These are phyloP conservation scores for Phytophthora brassicae DNA, from an alignment of 352 stramenopile genomes.

Conservation along the genomic window DNA sequence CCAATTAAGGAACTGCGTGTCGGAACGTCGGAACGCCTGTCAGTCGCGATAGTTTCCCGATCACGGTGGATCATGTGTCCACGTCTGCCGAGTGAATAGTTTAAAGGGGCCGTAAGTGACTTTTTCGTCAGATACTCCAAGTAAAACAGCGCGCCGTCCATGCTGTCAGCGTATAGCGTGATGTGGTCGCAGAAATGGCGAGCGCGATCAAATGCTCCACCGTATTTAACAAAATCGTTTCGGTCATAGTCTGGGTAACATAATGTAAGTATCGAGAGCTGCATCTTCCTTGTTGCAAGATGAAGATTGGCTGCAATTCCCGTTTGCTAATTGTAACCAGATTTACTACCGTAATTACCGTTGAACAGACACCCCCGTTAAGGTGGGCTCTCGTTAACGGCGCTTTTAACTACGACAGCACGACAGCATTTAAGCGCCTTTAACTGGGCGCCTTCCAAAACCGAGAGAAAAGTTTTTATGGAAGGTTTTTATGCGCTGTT, in stretches of 20 bases:
- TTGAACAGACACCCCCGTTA: no score
- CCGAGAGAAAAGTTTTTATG: no score
- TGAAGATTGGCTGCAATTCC: constrained; percentile 13
- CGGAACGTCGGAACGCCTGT: constrained; percentile 21
- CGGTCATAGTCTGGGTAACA: constrained; percentile 81
- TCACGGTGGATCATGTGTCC: constrained; percentile 59
- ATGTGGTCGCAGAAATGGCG: constrained; percentile 64
- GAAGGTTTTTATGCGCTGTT: no score
- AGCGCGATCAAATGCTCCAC: constrained; percentile 53
- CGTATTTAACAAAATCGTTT: constrained; percentile 59
- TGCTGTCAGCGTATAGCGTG: constrained; percentile 73
- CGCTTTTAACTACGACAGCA: no score
- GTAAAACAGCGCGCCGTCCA: constrained; percentile 77
- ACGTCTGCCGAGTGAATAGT: constrained; percentile 55
- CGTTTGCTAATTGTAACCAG: constrained; percentile 17
- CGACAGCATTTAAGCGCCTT: no score
- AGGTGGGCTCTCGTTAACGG: no score
- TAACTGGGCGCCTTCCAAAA: no score
- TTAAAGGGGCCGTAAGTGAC: constrained; percentile 42
- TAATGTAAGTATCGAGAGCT: constrained; percentile 67
- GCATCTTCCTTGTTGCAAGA: constrained; percentile 17
- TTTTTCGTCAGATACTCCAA: constrained; percentile 58
- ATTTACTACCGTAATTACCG: no score
- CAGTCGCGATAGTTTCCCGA: constrained; percentile 27
- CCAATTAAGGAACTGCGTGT: constrained; percentile 46